Percentiles rank a stretch among this genome's conserved stretches.
These are phyloP conservation scores for Alternaria longipes DNA, from an alignment of 2,329 filamentous ascomycete species.

Conservation along the genomic window DNA sequence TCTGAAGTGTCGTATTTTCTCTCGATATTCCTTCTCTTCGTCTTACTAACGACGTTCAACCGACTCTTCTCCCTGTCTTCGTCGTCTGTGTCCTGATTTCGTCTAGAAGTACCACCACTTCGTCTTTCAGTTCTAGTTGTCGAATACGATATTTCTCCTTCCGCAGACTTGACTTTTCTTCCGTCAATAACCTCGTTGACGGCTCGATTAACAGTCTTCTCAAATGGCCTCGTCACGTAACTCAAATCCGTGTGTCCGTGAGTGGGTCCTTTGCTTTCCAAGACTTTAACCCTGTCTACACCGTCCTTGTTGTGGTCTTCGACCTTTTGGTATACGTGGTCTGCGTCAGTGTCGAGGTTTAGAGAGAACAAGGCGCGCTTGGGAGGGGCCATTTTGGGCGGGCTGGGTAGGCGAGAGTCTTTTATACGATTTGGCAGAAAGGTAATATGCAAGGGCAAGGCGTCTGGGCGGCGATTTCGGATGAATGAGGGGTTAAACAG, in stretches of 20 bases:
- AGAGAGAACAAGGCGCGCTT: conserved; percentile 51
- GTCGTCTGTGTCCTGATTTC: conserved; percentile 10
- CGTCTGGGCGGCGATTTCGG: conserved; percentile 11
- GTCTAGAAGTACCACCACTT: conserved; percentile 2
- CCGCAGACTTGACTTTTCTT: conserved; percentile 32
- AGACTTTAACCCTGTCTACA: conserved; percentile 44
- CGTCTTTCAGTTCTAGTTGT: conserved; percentile 20
- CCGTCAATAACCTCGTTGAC: conserved; percentile 45
- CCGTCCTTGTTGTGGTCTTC: conserved; percentile 46
- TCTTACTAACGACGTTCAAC: conserved; percentile 21
- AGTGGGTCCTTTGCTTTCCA: conserved; percentile 49
- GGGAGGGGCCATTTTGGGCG: conserved; percentile 30
- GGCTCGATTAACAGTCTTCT: conserved; percentile 42
- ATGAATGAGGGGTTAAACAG: conserved; percentile 29
- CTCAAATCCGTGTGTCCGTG: conserved; percentile 42
- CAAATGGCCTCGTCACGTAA: conserved; percentile 51
- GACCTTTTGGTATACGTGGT: conserved; percentile 51
- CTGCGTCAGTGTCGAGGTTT: conserved; percentile 52
- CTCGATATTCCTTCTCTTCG: conserved; percentile 29
- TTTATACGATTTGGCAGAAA: conserved; percentile 12
- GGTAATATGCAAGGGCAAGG: not conserved
- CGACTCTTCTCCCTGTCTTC: not conserved
- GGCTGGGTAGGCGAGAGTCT: conserved; percentile 9
- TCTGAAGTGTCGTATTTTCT: conserved; percentile 47
- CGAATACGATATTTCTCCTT: conserved; percentile 36